These are phyloP conservation scores for Plasmodium berghei DNA, from an alignment of 169 alveolate species.

Conservation along the genomic window DNA sequence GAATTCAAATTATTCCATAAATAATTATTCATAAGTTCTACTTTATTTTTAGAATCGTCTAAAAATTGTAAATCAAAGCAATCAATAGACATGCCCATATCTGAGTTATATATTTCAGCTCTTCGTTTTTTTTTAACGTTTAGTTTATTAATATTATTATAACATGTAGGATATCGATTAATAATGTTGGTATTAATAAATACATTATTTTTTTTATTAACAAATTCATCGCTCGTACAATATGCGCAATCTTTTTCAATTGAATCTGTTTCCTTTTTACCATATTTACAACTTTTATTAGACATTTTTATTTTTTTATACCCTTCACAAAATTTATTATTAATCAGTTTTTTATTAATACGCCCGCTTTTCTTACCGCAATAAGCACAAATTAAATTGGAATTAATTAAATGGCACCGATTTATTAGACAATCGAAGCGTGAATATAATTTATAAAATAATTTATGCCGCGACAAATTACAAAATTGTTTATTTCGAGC, in stretches of 20 bases:
- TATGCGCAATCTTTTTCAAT: too few relatives aligned
- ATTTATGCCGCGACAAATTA: constrained; percentile 9
- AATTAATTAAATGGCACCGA: neutral
- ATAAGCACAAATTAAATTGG: neutral
- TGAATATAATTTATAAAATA: constrained; percentile 38
- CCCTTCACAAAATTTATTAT: neutral
- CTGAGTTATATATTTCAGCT: neutral
- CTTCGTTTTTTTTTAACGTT: neutral
- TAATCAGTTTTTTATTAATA: neutral
- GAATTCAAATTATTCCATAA: constrained; percentile 13
- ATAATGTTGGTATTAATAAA: neutral
- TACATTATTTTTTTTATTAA: neutral
- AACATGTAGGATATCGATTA: neutral
- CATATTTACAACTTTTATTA: neutral
- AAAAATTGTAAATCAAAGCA: constrained; percentile 41
- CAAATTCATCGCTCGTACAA: neutral
- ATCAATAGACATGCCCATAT: neutral
- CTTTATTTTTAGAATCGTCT: constrained; percentile 40
- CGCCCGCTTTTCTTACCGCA: neutral
- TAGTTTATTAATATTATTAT: neutral
- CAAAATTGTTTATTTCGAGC: constrained; percentile 7
- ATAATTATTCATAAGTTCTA: neutral
- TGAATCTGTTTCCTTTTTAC: neutral
- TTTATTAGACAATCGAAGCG: constrained; percentile 37
- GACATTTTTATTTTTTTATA: neutral